Percentiles rank a stretch among this genome's conserved stretches.
Evolutionary conservation across 768 basidiomycete genomes (phyloP).

Genomic region (Xanthoconium purpureum): DNA sequence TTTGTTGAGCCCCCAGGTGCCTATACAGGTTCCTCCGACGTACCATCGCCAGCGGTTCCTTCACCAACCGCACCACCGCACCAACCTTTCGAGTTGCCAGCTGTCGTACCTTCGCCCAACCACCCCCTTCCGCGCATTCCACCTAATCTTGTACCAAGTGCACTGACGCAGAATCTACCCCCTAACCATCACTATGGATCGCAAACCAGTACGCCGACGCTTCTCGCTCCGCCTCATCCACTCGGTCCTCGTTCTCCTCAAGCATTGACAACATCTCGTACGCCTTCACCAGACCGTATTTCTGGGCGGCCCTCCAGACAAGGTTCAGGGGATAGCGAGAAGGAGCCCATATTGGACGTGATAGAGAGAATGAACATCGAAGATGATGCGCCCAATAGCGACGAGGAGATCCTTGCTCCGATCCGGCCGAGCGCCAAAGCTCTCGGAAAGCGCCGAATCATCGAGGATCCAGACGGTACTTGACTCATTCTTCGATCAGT

Average conservation of each 20-base stretch:
- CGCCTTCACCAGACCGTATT: slow-evolving; percentile 63
- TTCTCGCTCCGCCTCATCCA: slow-evolving; percentile 67
- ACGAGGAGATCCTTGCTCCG: slow-evolving; percentile 37
- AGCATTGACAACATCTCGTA: slow-evolving; percentile 48
- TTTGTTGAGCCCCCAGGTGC: slow-evolving; percentile 17
- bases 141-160: slow-evolving; percentile 24
- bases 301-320: slow-evolving; percentile 17
- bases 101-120: slow-evolving; percentile 29
- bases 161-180: slow-evolving; percentile 11
- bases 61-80: slow-evolving; percentile 31
- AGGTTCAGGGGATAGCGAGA: slow-evolving; percentile 24
- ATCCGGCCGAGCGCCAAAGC: slow-evolving; percentile 80
- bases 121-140: slow-evolving; percentile 41
- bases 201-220: slow-evolving; percentile 30
- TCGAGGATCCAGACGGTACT: slow-evolving; percentile 48
- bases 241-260: slow-evolving; percentile 70
- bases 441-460: slow-evolving; percentile 74
- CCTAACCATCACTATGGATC: slow-evolving; percentile 22
- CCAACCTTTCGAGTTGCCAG: slow-evolving; percentile 32
- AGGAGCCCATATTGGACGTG: slow-evolving; percentile 23
- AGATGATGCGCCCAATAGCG: slow-evolving; percentile 20
- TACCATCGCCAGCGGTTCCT: slow-evolving; percentile 25
- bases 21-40: slow-evolving; percentile 28
- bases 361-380: slow-evolving; percentile 30
- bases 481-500: not conserved